A percentile compares a stretch with the other conserved stretches of the same genome.
phyloP scores from a whole-genome alignment of 2,329 filamentous ascomycete genomes.

The Paracoccidioides brasiliensis region DNA sequence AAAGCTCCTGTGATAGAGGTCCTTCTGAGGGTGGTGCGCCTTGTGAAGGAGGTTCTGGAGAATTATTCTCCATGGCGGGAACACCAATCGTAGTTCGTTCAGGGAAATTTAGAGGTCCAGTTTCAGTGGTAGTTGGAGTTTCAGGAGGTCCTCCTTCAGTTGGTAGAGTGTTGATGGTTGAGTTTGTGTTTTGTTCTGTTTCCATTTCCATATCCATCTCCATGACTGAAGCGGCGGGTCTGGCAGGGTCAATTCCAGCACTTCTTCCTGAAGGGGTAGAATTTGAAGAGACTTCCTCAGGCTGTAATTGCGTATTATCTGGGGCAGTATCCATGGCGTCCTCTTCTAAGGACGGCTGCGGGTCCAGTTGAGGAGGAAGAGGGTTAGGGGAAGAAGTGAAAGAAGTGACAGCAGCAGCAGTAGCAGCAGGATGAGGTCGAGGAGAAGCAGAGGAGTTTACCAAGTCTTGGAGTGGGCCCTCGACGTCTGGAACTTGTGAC shows the following conservation, averaged over 20 bases:
- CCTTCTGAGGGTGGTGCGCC: not conserved
- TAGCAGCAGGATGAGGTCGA: not conserved
- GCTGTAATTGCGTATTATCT: not conserved
- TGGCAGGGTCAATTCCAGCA: not conserved
- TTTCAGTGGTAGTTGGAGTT: not conserved
- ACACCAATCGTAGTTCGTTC: not conserved
- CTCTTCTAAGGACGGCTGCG: not conserved
- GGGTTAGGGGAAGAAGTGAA: not conserved
- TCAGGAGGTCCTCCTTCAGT: not conserved
- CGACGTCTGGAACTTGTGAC: not conserved
- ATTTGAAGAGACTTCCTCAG: not conserved
- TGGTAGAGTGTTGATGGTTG: not conserved
- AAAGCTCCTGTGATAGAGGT: not conserved
- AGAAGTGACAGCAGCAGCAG: not conserved
- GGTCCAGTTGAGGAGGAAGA: not conserved
- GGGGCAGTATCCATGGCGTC: constrained; percentile 6
- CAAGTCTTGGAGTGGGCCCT: not conserved
- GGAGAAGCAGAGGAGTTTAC: too few species aligned
- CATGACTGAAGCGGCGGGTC: not conserved
- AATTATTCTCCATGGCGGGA: not conserved
- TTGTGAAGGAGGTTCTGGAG: not conserved
- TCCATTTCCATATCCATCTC: not conserved
- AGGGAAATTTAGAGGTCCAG: not conserved
- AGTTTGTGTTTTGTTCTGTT: not conserved
- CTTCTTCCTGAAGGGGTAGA: not conserved